Evolutionary conservation across 2,329 filamentous ascomycete genomes (phyloP), one percentile per base, ranked within the genome.

Genomic region (Akanthomyces uredinophilus): DNA sequence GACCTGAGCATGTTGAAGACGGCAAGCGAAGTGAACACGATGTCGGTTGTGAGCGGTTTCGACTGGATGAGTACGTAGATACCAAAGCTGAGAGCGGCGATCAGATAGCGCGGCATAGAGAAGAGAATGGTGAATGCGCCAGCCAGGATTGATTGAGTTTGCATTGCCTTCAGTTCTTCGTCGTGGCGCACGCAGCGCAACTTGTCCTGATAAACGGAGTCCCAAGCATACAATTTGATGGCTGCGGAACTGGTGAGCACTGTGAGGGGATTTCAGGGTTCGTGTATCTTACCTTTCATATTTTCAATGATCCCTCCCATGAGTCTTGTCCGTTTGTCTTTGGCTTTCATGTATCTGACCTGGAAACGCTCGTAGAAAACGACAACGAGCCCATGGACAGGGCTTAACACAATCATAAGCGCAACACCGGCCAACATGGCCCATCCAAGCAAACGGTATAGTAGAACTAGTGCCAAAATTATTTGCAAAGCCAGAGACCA

Each of bases 401-500:
- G 92, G 70, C 96, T 91, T 91, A 96, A 96, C 67, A 96, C 76
- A 65, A 96, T 81, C 92, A 96, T 96, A 50, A 91, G 89, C 60
- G 82, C 92, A 60, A 96, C 87, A 70, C 92, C 92, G 44, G 92
- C 91, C 71, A 96, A 85, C 89, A 96, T 96, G 68, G 91, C 94
- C 71, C 87, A 82, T 37, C 92, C 92, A 10, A 96, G 87, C n/a
- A 96, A 81, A 68, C 95, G 86, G 73, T 96, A 96, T 51, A 96
- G 81, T n/a, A 91, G 96, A 11, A 91, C 72, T 91, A 96, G 94
- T 77, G 92, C 96, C 27, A 96, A 83, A 18, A 84, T 80, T 69
- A 96, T 96, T 74, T 96, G 92, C 75, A 96, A 95, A 6, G 92
- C 92, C 11, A 92, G 92, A 52, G 91, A 96, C 90, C 92, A 96